Base-by-base conservation (phyloP, 2,329 filamentous ascomycete genomes). In the Fusarium sp. region DNA sequence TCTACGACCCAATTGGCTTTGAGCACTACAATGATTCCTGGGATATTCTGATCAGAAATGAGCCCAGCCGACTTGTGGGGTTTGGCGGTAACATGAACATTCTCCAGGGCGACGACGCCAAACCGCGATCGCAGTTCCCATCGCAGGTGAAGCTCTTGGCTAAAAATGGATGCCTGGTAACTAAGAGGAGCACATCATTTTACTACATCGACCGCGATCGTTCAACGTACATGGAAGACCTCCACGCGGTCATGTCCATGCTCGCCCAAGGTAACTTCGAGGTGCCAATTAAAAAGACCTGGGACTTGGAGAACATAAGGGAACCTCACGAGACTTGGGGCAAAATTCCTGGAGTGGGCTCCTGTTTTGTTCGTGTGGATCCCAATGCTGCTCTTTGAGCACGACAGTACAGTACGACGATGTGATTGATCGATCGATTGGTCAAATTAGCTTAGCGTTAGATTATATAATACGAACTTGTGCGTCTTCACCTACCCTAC, bases 21-120 rank as follows among this genome's bases (percentile, higher is more conserved):
- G 82, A 85, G 63, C 83, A 82, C 62, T 86, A 78, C 69, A 83
- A 85, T 59, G 83, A 86, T 69, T 83, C 80, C 12, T 85, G 79
- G 75, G 74, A 75, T 4, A 83, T 85, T 38, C 76, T 86, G 18
- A 70, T 59, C 30, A 57, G 53, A 13, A 44, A 73, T 6, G 66
- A 75, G 7, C 75, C 71, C n/a, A 83, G 82, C n/a, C 74, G 79
- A 36, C 72, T 83, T 4, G 77, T 83, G 2, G 80, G 74, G 2
- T 83, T 76, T 49, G 80, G 80, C 3, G 77, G 74, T 28, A 83
- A 82, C 65, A 72, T 78, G 62, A 65, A 68, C 46, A 56, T 73
- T 34, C 65, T 82, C 4, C 63, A 73, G 50, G 71, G 60, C 7
- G 71, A 71, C 11, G 54, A 58, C 13, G 70, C 74, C 34, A 79